These are phyloP conservation scores for Aspergillus costaricaensis DNA, from an alignment of 2,329 filamentous ascomycete genomes.

Conservation along the genomic window DNA sequence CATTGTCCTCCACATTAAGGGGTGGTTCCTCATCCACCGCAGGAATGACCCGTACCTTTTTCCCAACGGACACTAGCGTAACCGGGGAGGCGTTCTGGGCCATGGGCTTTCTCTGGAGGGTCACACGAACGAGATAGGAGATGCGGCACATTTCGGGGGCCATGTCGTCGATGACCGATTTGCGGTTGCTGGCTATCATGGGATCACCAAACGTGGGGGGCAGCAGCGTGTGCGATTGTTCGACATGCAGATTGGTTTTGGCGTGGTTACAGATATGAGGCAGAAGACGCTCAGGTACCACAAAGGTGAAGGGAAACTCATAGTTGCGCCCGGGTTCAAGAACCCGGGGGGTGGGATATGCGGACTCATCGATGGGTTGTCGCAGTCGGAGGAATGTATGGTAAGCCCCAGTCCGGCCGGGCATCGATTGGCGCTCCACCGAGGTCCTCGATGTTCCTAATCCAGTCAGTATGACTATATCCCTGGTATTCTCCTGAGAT, in stretches of 20 bases:
- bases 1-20: constrained; percentile 50
- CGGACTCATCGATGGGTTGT: constrained; percentile 58
- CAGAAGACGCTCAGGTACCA: constrained; percentile 61
- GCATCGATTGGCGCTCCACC: constrained; percentile 58
- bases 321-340: constrained; percentile 59
- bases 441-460: constrained; percentile 54
- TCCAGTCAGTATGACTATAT: constrained; percentile 3
- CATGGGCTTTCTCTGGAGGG: constrained; percentile 32
- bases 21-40: constrained; percentile 62
- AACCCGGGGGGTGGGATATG: constrained; percentile 58
- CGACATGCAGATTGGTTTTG: constrained; percentile 53
- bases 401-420: constrained; percentile 56
- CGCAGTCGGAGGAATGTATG: constrained; percentile 64
- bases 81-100: constrained; percentile 26
- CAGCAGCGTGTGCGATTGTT: constrained; percentile 58
- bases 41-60: constrained; percentile 63
- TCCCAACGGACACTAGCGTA: constrained; percentile 53
- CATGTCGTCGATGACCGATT: constrained; percentile 60
- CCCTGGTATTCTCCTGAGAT: background rate
- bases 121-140: constrained; percentile 57
- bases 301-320: constrained; percentile 64
- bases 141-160: constrained; percentile 65
- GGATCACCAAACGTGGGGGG: constrained; percentile 65
- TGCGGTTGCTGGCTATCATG: constrained; percentile 53
- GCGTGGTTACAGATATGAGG: constrained; percentile 61